Evolutionary conservation across 495 filamentous ascomycete genomes (phyloP).

Genomic region (Podospora sp.): DNA sequence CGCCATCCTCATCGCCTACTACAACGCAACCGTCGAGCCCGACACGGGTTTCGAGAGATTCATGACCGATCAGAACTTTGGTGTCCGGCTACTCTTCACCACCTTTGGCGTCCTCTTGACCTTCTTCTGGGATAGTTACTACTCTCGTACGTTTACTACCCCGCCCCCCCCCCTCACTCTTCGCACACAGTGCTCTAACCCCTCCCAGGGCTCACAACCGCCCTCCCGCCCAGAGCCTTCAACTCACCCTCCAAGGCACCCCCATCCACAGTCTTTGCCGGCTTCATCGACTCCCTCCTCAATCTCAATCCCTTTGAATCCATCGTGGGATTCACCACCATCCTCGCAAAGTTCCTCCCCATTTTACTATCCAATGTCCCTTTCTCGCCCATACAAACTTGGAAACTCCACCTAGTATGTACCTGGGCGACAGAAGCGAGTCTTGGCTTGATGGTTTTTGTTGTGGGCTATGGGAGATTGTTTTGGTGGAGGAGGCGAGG

Average conservation of each 20-base stretch:
- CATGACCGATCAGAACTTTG: slow-evolving; percentile 12
- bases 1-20: background rate
- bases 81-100: background rate
- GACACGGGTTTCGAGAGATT: slow-evolving; percentile 6
- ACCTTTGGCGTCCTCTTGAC: slow-evolving; percentile 4
- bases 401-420: background rate
- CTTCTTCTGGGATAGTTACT: slow-evolving; percentile 14
- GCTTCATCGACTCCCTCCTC: background rate
- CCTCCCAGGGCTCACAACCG: background rate
- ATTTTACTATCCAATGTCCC: background rate
- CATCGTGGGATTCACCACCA: slow-evolving; percentile 1
- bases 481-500: slow-evolving; percentile 6
- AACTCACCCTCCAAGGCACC: background rate
- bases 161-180: background rate
- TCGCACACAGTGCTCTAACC: background rate
- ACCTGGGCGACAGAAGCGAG: background rate
- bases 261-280: background rate
- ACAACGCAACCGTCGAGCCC: background rate
- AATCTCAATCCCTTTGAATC: background rate
- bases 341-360: background rate
- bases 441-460: background rate
- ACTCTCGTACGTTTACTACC: background rate
- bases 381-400: background rate
- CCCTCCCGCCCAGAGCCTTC: background rate
- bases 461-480: background rate